Conservation (phyloP, 805 yeast species). For the Yarrowia deformans region DNA sequence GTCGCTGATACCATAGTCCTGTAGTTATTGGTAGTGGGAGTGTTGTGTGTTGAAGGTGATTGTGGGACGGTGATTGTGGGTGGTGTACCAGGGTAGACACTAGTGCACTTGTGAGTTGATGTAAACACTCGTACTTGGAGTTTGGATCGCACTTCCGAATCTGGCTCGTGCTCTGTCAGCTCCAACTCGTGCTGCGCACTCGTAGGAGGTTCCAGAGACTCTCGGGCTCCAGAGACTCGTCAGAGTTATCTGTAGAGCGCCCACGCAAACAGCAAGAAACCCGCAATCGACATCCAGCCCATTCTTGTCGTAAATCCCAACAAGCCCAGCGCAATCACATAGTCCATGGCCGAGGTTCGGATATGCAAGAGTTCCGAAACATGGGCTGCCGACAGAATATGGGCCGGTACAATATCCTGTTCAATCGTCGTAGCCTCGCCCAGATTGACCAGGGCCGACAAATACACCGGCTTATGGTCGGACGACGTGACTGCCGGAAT, state of each 20-base stretch:
- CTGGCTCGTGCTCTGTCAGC: too few relatives aligned
- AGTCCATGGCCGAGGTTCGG: slow-evolving; percentile 31
- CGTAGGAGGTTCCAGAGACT: too few relatives aligned
- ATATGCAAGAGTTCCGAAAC: slow-evolving; percentile 26
- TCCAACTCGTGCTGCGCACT: too few relatives aligned
- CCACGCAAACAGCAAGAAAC: slow-evolving; percentile 24
- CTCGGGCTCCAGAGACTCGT: neutral
- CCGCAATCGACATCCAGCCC: slow-evolving; percentile 33
- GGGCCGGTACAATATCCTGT: slow-evolving; percentile 8
- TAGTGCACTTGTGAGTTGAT: too few relatives aligned
- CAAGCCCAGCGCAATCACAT: slow-evolving; percentile 25
- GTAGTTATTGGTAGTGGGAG: neutral
- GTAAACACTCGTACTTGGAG: too few relatives aligned
- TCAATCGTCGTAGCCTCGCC: neutral
- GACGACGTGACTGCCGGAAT: slow-evolving; percentile 60
- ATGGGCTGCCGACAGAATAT: slow-evolving; percentile 25
- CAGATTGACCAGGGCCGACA: slow-evolving; percentile 47
- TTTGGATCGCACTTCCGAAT: neutral
- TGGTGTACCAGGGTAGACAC: too few relatives aligned
- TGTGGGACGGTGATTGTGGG: too few relatives aligned
- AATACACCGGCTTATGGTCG: slow-evolving; percentile 82
- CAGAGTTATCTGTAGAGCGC: neutral
- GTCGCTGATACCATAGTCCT: slow-evolving; percentile 8
- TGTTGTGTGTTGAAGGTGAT: too few relatives aligned
- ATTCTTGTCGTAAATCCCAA: slow-evolving; percentile 16